Percentiles rank a stretch among this genome's conserved stretches.
Evolutionary conservation across 805 yeast species (phyloP).

Genomic region (Millerozyma acaciae): DNA sequence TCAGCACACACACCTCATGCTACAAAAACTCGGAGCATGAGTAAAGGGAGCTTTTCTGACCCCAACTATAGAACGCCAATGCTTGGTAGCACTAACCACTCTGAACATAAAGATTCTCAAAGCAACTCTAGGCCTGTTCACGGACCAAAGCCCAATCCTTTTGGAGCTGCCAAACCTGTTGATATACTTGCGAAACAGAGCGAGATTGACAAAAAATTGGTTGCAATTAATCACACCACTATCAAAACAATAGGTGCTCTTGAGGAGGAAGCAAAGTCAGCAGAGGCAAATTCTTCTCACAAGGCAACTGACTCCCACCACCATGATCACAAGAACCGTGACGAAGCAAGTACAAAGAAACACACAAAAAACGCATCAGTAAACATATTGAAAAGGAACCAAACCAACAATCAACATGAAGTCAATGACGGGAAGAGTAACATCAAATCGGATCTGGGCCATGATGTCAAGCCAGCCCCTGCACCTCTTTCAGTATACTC

Average conservation of each 20-base stretch:
- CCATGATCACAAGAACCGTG: no score
- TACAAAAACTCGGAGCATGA: background rate
- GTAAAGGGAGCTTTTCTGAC: background rate
- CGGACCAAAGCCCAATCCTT: constrained; percentile 55
- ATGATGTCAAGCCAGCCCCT: constrained; percentile 18
- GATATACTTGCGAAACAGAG: constrained; percentile 63
- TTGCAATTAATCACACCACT: constrained; percentile 30
- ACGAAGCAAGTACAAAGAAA: no score
- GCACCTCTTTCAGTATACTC: constrained; percentile 14
- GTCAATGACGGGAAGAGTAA: background rate
- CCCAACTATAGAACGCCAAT: background rate
- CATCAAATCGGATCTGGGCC: background rate
- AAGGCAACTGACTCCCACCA: no score
- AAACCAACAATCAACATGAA: background rate
- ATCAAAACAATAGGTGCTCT: constrained; percentile 27
- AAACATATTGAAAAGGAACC: constrained; percentile 15
- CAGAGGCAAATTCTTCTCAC: no score
- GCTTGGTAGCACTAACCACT: constrained; percentile 1
- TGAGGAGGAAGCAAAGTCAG: constrained; percentile 28
- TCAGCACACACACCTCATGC: background rate
- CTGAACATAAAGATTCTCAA: constrained; percentile 4
- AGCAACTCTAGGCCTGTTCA: constrained; percentile 5
- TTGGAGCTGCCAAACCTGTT: constrained; percentile 84
- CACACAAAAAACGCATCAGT: no score
- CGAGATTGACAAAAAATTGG: constrained; percentile 50